Conservation (phyloP, 352 stramenopile species). For the Phytophthora hybrid region DNA sequence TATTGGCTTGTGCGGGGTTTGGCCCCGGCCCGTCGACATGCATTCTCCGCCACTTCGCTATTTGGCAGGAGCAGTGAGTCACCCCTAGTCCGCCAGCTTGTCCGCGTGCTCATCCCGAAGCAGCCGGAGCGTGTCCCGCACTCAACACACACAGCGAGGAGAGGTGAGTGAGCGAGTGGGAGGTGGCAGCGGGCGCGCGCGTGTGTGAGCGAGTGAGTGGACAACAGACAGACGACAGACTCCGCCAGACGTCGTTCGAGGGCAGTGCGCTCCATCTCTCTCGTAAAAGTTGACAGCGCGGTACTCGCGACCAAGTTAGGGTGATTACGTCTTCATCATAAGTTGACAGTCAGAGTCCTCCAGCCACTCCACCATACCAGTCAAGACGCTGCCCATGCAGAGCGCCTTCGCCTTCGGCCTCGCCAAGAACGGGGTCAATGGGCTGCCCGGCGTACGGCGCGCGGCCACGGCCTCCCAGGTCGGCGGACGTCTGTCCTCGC, state of each 20-base stretch:
- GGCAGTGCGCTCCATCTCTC: conserved; percentile 5
- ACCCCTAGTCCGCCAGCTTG: too few relatives aligned
- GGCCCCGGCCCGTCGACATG: conserved; percentile 15
- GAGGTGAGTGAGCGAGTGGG: conserved; percentile 1
- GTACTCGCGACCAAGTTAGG: neutral
- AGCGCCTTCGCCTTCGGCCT: conserved; percentile 60
- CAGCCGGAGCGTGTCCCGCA: neutral
- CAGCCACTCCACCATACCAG: neutral
- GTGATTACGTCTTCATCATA: neutral
- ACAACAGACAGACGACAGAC: conserved; percentile 6
- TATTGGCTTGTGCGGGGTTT: conserved; percentile 28
- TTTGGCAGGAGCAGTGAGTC: conserved; percentile 29
- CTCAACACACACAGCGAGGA: too few relatives aligned
- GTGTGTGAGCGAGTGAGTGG: too few relatives aligned
- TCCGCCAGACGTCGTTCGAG: too few relatives aligned
- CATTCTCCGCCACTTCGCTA: conserved; percentile 30
- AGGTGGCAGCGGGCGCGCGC: neutral
- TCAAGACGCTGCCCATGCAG: conserved; percentile 52
- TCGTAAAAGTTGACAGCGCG: conserved; percentile 4
- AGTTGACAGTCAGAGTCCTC: conserved; percentile 3
- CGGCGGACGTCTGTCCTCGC: conserved; percentile 49
- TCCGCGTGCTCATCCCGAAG: neutral
- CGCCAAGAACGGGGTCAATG: conserved; percentile 73
- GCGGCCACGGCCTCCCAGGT: conserved; percentile 74
- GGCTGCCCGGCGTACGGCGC: conserved; percentile 56